Evolutionary conservation across 1,284 basidiomycete species (phyloP).

Genomic region (Rhodotorula sp.): DNA sequence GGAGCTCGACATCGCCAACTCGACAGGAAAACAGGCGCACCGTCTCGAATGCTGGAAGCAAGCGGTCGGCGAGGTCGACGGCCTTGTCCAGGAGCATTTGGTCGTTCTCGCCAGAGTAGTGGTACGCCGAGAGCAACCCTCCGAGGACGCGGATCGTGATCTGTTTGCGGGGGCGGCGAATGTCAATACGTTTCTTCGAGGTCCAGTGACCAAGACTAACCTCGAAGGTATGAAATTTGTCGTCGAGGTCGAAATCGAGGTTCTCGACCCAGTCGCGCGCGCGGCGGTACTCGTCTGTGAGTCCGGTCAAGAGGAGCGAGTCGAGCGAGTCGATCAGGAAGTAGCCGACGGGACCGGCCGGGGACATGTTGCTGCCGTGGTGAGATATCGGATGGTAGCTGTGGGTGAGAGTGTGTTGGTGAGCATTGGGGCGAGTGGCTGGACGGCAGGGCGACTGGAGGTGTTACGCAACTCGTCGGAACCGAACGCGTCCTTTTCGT

Average conservation of each 20-base stretch:
- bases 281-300: slow-evolving; percentile 71
- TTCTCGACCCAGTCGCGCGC: slow-evolving; percentile 75
- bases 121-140: slow-evolving; percentile 77
- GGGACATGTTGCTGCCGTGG: slow-evolving; percentile 68
- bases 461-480: slow-evolving; percentile 60
- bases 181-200: no score
- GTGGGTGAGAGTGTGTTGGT: background rate
- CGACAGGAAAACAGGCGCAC: slow-evolving; percentile 50
- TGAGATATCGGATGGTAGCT: slow-evolving; percentile 72
- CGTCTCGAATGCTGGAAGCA: slow-evolving; percentile 81
- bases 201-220: slow-evolving; percentile 51
- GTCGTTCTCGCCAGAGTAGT: slow-evolving; percentile 59
- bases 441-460: background rate
- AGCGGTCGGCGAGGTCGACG: slow-evolving; percentile 74
- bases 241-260: slow-evolving; percentile 75
- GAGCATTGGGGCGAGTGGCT: background rate
- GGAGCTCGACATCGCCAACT: slow-evolving; percentile 53
- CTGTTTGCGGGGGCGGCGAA: slow-evolving; percentile 5
- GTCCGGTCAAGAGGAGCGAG: slow-evolving; percentile 79
- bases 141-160: slow-evolving; percentile 71
- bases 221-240: slow-evolving; percentile 86
- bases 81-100: slow-evolving; percentile 70
- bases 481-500: slow-evolving; percentile 83
- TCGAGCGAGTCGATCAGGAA: slow-evolving; percentile 57
- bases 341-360: slow-evolving; percentile 67